These are phyloP conservation scores for Picea glauca DNA, from an alignment of 75 land plant species.

Conservation along the genomic window DNA sequence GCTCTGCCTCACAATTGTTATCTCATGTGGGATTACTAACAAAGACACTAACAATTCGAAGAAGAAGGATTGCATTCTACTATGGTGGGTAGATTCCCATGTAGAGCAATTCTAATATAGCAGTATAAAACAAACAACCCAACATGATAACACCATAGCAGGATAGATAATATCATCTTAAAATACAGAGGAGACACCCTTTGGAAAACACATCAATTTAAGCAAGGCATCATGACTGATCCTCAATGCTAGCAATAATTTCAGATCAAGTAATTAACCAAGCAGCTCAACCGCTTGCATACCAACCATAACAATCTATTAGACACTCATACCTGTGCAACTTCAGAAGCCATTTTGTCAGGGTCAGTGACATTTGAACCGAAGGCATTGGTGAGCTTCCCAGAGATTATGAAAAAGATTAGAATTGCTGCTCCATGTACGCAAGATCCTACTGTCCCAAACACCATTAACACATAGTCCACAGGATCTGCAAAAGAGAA, in stretches of 20 bases:
- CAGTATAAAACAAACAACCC: background rate
- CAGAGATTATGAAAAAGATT: constrained; percentile 75
- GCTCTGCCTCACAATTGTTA: too few species aligned
- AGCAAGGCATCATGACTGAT: too few species aligned
- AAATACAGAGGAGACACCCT: background rate
- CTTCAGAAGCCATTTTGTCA: constrained; percentile 34
- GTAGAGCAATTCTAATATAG: background rate
- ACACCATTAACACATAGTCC: constrained; percentile 50
- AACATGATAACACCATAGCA: background rate
- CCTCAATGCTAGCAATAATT: too few species aligned
- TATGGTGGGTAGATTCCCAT: background rate
- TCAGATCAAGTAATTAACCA: too few species aligned
- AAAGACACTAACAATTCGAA: background rate
- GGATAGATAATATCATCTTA: background rate
- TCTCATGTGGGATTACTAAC: too few species aligned
- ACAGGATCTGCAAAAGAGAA: constrained; percentile 57
- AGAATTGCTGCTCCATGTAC: constrained; percentile 77
- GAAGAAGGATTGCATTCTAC: background rate
- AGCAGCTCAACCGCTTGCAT: too few species aligned
- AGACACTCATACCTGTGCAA: constrained; percentile 52
- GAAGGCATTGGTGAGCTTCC: constrained; percentile 67
- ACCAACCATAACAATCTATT: background rate
- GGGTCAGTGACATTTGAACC: constrained; percentile 48
- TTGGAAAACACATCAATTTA: background rate
- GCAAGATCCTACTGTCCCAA: constrained; percentile 66